Conservation (phyloP, 2,329 filamentous ascomycete species). For the Alternaria sp. region DNA sequence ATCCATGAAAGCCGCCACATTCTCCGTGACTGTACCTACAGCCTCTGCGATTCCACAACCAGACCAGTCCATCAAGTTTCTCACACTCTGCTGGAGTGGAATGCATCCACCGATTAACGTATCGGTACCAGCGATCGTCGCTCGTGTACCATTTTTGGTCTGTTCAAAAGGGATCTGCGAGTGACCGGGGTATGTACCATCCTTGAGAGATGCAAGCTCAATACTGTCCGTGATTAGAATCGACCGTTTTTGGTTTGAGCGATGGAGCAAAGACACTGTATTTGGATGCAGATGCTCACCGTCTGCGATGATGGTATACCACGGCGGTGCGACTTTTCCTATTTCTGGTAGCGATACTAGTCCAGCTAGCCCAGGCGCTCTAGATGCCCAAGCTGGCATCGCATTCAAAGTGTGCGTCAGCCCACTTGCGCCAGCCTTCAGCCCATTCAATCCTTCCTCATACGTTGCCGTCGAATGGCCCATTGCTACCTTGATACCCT, state of each 20-base stretch:
- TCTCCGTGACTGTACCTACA: conserved; percentile 61
- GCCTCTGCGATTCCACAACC: conserved; percentile 60
- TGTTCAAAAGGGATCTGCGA: conserved; percentile 62
- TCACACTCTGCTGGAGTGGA: conserved; percentile 60
- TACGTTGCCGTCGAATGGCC: conserved; percentile 62
- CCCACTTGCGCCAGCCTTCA: conserved; percentile 60
- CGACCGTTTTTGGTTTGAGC: conserved; percentile 57
- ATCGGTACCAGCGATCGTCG: conserved; percentile 62
- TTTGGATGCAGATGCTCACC: conserved; percentile 63
- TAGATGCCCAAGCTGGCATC: conserved; percentile 61
- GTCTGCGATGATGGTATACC: conserved; percentile 63
- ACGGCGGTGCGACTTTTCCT: conserved; percentile 50
- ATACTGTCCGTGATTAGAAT: conserved; percentile 65
- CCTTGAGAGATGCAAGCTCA: conserved; percentile 62
- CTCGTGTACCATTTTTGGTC: conserved; percentile 59
- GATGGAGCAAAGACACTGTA: conserved; percentile 60
- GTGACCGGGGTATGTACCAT: conserved; percentile 62
- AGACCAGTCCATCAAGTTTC: conserved; percentile 59
- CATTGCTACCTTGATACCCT: conserved; percentile 58
- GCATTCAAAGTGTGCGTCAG: conserved; percentile 66
- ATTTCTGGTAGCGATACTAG: conserved; percentile 43
- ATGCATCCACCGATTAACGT: conserved; percentile 65
- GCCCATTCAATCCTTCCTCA: conserved; percentile 56
- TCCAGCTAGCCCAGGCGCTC: conserved; percentile 62
- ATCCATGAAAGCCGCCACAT: conserved; percentile 61